A percentile compares a stretch with the other conserved stretches of the same genome.
These are phyloP conservation scores for Macadamia integrifolia DNA, from an alignment of 164 flowering plant species.

Conservation along the genomic window DNA sequence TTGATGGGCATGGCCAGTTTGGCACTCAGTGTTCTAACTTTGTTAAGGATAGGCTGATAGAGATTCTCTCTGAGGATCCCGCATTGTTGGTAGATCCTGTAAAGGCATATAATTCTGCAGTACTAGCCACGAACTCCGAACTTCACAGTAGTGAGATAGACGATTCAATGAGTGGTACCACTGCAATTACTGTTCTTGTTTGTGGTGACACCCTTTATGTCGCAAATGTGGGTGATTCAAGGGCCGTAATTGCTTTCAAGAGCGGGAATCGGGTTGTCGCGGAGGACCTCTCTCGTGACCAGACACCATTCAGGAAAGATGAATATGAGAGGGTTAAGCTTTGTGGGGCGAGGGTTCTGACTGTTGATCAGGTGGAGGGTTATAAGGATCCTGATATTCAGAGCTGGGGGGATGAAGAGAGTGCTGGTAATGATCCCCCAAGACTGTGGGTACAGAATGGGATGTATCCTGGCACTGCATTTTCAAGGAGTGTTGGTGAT, in stretches of 20 bases:
- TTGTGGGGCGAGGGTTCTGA: conserved; percentile 92
- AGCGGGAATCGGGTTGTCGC: conserved; percentile 55
- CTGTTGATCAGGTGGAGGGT: conserved; percentile 88
- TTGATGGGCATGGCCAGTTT: conserved; percentile 92
- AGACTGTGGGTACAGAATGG: conserved; percentile 91
- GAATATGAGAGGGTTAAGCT: conserved; percentile 82
- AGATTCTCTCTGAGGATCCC: conserved; percentile 48
- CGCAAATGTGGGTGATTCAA: conserved; percentile 95
- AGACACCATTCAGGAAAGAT: conserved; percentile 88
- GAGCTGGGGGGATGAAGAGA: conserved; percentile 88
- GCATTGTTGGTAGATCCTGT: conserved; percentile 64
- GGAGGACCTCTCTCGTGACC: conserved; percentile 69
- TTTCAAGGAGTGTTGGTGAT: conserved; percentile 93
- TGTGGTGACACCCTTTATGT: conserved; percentile 63
- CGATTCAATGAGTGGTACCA: conserved; percentile 96
- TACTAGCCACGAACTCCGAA: conserved; percentile 49
- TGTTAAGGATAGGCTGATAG: conserved; percentile 65
- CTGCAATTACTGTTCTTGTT: conserved; percentile 83
- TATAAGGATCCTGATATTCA: conserved; percentile 75
- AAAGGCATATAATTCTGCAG: conserved; percentile 64
- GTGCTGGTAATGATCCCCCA: conserved; percentile 82
- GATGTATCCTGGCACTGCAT: conserved; percentile 92
- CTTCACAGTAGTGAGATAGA: conserved; percentile 74
- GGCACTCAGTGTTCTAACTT: conserved; percentile 81
- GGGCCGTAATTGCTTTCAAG: conserved; percentile 77